Evolutionary conservation across 805 yeast genomes (phyloP), one percentile per base, ranked within the genome.

Genomic region (Metschnikowia borealis): DNA sequence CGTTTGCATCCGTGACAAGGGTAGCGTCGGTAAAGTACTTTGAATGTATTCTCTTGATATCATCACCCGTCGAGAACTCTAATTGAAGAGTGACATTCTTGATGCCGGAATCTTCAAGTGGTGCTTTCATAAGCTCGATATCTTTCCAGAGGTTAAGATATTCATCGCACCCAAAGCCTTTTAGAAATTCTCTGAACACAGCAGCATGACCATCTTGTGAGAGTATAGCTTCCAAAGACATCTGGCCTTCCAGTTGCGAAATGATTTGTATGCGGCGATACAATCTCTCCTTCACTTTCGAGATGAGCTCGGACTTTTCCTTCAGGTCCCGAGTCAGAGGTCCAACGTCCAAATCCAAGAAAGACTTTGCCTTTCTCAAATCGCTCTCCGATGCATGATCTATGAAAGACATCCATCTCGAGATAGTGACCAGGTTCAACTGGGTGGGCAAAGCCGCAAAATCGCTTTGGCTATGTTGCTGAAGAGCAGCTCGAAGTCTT

Each of bases 51-150:
- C 67, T 73, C 6, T 67, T 62, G 8, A 86, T 75, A 49, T 85
- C 90, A 6, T 77, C 80, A 3, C 71, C 65, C 44, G 78, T 81
- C 0, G 79, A 65, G 45, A 77, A 67, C 49, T 75, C 80, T 13
- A 71, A 58, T 1, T 72, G 68, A 5, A 74, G 52, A 0, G 72
- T 59, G 52, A 77, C 62, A 36, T 57, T 65, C 44, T 64, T 48
- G 5, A 61, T 49, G 21, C 60, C 49, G 20, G 61, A 38, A 50
- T 79, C 86, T 54, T 83, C 88, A 15, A 90, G 64, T 0, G 97
- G 96, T 44, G 86, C 86, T 57, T 82, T 81, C 36, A 88, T 75
- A 0, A 78, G 73, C 53, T 88, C 86, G 2, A 89, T 84, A 2
- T 80, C 76, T 4, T 78, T 62, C 89, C 90, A 87, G 53, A 81